Evolutionary conservation across 2,329 filamentous ascomycete species (phyloP), one percentile per base, ranked within the genome.

Genomic region (Phaeosphaeriaceae sp.): DNA sequence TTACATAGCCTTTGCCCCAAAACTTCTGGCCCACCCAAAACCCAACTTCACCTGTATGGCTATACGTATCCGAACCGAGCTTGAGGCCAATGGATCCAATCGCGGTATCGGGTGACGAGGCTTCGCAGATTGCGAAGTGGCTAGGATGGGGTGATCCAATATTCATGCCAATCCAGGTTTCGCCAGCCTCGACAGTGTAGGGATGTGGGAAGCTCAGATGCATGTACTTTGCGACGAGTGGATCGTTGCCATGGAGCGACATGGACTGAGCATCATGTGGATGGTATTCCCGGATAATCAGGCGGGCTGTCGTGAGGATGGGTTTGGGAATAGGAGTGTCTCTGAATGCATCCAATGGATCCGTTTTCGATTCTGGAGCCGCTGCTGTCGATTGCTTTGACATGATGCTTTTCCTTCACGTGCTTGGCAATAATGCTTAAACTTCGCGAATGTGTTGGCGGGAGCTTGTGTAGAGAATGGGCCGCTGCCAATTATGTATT

Each of bases 1-100:
- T 74, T 64, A 70, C 73, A 28, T 77, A 65, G 2, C 75, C 75
- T 46, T 65, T 61, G 0, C 79, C 77, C 77, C 77, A 78, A 35
- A 68, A 68, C 28, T 60, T 59, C 54, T 78, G 75, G 17, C 71
- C 74, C 11, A 82, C 56, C 80, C 80, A 82, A 65, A 79, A 82
- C 10, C 79, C 80, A 1, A 82, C 50, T 56, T 80, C 78, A 0
- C 75, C 80, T 1, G 67, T 70, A 55, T 78, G 78, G 5, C 73
- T 63, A 17, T 73, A 68, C 17, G 79, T 66, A 55, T 80, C 78
- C 30, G 43, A 13, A n/a, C 68, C 72, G 44, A 71, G 72, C 55
- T 70, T 77, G 9, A 81, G 55, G 2, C 79, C 79, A 32, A 80
- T 76, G 8, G 71, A 67, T 26, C 79, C 79, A 55, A 80, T 75